A percentile compares a stretch with the other conserved stretches of the same genome.
Conservation (phyloP, 176 grass and related monocot species). For the Ampelocalamus luodianensis region DNA sequence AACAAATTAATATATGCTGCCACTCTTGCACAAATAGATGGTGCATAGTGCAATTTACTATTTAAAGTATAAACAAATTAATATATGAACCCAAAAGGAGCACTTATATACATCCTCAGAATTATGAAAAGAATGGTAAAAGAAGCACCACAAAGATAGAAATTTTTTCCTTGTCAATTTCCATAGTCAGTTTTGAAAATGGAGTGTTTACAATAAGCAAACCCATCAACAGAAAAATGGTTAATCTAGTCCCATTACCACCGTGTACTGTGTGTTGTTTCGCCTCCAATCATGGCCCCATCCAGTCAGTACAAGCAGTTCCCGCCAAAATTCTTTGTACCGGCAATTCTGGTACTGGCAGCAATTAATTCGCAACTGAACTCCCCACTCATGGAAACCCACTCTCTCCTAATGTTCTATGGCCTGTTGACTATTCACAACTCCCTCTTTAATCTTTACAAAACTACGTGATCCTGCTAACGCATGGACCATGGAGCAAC, state of each 20-base stretch:
- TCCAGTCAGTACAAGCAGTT: neutral
- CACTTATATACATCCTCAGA: neutral
- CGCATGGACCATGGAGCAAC: neutral
- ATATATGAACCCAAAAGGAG: conserved; percentile 9
- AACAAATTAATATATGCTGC: no score
- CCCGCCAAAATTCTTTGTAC: neutral
- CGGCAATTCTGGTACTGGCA: neutral
- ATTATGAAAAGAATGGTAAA: conserved; percentile 6
- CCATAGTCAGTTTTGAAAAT: neutral
- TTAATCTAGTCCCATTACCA: conserved; percentile 1
- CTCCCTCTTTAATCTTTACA: neutral
- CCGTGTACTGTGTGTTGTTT: neutral
- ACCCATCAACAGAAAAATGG: neutral
- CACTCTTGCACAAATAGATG: conserved; percentile 8
- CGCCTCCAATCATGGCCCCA: neutral
- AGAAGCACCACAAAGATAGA: neutral
- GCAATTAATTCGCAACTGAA: neutral
- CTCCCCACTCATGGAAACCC: neutral
- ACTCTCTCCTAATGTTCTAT: neutral
- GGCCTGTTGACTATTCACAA: conserved; percentile 4
- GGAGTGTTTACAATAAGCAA: neutral
- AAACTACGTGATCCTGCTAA: neutral
- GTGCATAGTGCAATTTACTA: neutral
- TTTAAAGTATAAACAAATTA: conserved; percentile 4
- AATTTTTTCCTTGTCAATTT: conserved; percentile 1